Evolutionary conservation across 768 basidiomycete species (phyloP), one percentile per base, ranked within the genome.

Genomic region (Russula sp.): DNA sequence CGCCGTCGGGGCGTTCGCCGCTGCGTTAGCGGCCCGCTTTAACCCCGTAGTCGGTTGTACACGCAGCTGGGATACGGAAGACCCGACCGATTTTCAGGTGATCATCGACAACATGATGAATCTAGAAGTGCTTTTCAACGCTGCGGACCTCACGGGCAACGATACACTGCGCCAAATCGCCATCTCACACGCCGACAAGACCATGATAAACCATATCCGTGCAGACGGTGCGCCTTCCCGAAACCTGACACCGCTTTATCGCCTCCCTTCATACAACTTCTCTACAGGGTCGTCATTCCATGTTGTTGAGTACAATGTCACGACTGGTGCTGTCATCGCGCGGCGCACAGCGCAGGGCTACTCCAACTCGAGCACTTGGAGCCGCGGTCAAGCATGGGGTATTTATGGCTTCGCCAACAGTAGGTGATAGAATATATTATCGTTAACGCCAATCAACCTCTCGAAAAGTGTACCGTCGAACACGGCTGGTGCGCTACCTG

Each of bases 71-170:
- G 82, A 87, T 68, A 72, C 81, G 1, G 52, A 80, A 2, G 81
- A 85, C 69, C 81, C 85, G 6, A 83, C 82, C 2, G 78, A 83
- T 66, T 88, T 88, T 71, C 78, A 79, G 71, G 87, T 89, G 56
- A 88, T 89, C 72, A 88, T 89, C 52, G 87, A 36, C 36, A 36
- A 89, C 71, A 87, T 89, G 87, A 88, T 90, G 85, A 89, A 86
- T 69, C 80, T 90, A 22, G 86, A 89, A 64, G 75, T 78, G 28
- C 40, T 66, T 16, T 63, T 30, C 53, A 1, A 3, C 16, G 40
- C 55, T 7, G 82, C 78, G 48, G 74, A 74, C n/a, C 73, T 88
- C 26, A 88, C 85, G 0, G 80, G 82, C 2, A 88, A 89, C 67
- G 69, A 77, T 7, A 87, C 36, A 36, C 36, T 36, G 36, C 36